These are phyloP conservation scores for Cystofilobasidium ferigula DNA, from an alignment of 768 basidiomycete genomes.

Conservation along the genomic window DNA sequence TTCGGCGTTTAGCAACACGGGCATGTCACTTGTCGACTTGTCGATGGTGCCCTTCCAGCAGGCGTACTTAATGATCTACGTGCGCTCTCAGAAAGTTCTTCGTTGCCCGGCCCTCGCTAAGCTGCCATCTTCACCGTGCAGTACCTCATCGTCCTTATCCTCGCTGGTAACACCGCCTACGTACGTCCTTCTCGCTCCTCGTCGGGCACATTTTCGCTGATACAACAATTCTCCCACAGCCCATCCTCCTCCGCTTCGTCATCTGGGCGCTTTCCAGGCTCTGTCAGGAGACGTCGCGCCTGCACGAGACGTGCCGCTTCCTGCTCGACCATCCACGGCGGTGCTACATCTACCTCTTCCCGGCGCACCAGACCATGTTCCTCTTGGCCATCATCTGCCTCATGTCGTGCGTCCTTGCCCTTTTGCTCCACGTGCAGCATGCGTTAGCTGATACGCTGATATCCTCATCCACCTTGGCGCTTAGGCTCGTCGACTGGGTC, in stretches of 20 bases:
- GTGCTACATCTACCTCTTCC: conserved; percentile 33
- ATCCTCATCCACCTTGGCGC: conserved; percentile 42
- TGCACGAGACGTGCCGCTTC: conserved; percentile 73
- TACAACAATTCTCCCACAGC: not conserved
- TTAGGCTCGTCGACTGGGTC: conserved; percentile 87
- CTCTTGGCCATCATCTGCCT: conserved; percentile 56
- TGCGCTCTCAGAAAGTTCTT: no score
- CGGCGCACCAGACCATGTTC: conserved; percentile 85
- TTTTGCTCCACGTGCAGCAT: not conserved
- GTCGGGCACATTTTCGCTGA: no score
- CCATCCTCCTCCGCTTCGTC: not conserved
- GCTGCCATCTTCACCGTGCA: not conserved
- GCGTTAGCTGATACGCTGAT: not conserved
- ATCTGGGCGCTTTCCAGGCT: conserved; percentile 67
- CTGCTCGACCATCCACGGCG: conserved; percentile 85
- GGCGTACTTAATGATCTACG: conserved; percentile 64
- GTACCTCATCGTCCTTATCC: conserved; percentile 56
- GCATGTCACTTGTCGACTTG: conserved; percentile 45
- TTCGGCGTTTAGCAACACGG: conserved; percentile 51
- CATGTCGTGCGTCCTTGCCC: conserved; percentile 50
- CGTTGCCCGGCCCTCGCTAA: not conserved
- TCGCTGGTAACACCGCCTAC: conserved; percentile 88
- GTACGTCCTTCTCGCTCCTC: conserved; percentile 45
- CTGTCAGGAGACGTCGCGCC: conserved; percentile 50
- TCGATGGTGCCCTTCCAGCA: conserved; percentile 86